phyloP scores from a whole-genome alignment of 192 early-diverging fungal species.

The Linnemannia zychae region DNA sequence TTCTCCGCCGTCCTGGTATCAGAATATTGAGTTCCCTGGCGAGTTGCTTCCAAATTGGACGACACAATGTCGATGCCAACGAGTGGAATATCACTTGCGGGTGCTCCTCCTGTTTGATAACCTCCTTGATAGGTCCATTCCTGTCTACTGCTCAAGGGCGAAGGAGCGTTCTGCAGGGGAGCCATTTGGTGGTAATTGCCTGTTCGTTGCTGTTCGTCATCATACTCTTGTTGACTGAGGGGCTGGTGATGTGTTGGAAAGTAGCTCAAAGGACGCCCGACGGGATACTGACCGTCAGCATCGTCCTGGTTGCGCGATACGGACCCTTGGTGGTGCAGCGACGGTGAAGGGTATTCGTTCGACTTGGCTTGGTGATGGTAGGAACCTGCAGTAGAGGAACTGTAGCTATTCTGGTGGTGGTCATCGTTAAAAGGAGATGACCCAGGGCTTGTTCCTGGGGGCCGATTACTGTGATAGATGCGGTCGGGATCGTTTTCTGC shows the following conservation, averaged over 20 bases:
- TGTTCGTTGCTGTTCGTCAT: slow-evolving; percentile 36
- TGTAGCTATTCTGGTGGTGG: background rate
- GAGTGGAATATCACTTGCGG: slow-evolving; percentile 29
- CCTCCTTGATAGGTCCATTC: slow-evolving; percentile 32
- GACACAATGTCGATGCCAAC: slow-evolving; percentile 51
- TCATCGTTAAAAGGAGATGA: slow-evolving; percentile 13
- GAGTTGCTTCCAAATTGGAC: slow-evolving; percentile 36
- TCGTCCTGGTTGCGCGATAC: slow-evolving; percentile 8
- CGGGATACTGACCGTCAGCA: slow-evolving; percentile 38
- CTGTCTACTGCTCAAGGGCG: slow-evolving; percentile 36
- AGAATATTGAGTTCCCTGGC: slow-evolving; percentile 24
- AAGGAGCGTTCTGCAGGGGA: slow-evolving; percentile 32
- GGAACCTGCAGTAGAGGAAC: background rate
- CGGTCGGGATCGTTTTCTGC: slow-evolving; percentile 4
- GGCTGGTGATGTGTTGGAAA: slow-evolving; percentile 56
- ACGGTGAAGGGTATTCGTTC: background rate
- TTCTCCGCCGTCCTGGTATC: slow-evolving; percentile 44
- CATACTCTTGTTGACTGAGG: slow-evolving; percentile 46
- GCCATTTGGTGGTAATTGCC: slow-evolving; percentile 42
- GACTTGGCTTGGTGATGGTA: background rate
- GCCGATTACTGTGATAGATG: background rate
- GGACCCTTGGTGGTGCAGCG: slow-evolving; percentile 8
- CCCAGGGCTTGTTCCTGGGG: background rate
- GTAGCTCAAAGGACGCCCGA: slow-evolving; percentile 50
- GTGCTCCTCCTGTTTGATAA: slow-evolving; percentile 13